Percentiles rank a stretch among this genome's conserved stretches.
Evolutionary conservation across 1,284 basidiomycete genomes (phyloP).

Genomic region (Xanthoconium separans): DNA sequence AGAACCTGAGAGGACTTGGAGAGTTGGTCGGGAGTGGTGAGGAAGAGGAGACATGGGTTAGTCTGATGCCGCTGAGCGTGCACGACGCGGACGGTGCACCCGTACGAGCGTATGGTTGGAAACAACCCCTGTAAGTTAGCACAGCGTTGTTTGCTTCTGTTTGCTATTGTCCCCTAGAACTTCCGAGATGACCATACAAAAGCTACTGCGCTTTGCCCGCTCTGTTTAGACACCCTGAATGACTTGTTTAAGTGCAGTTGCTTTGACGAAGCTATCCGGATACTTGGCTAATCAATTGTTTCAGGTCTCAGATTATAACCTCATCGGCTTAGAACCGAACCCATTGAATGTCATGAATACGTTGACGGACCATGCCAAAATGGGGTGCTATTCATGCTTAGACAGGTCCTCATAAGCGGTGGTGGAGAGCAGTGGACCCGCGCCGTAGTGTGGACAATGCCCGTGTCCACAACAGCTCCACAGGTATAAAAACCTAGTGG

Average conservation of each 20-base stretch:
- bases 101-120: constrained; percentile 60
- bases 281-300: background rate
- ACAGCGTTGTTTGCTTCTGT: constrained; percentile 11
- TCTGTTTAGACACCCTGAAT: background rate
- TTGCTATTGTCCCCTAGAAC: constrained; percentile 6
- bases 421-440: constrained; percentile 1
- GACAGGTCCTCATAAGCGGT: background rate
- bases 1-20: constrained; percentile 59
- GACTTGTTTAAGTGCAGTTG: constrained; percentile 9
- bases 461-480: constrained; percentile 9
- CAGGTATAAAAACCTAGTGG: constrained; percentile 16
- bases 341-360: too few species aligned
- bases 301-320: background rate
- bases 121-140: background rate
- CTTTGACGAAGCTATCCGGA: background rate
- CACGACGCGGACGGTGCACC: constrained; percentile 63
- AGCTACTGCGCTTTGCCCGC: background rate
- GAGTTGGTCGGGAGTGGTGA: constrained; percentile 25
- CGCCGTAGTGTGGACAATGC: constrained; percentile 14
- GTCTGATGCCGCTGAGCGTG: constrained; percentile 56
- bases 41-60: constrained; percentile 43
- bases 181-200: constrained; percentile 8
- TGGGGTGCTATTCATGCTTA: background rate
- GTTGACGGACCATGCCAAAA: constrained; percentile 8
- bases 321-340: too few species aligned